Evolutionary conservation across 2,329 filamentous ascomycete species (phyloP), one percentile per base, ranked within the genome.

Genomic region (Fusarium dimerum): DNA sequence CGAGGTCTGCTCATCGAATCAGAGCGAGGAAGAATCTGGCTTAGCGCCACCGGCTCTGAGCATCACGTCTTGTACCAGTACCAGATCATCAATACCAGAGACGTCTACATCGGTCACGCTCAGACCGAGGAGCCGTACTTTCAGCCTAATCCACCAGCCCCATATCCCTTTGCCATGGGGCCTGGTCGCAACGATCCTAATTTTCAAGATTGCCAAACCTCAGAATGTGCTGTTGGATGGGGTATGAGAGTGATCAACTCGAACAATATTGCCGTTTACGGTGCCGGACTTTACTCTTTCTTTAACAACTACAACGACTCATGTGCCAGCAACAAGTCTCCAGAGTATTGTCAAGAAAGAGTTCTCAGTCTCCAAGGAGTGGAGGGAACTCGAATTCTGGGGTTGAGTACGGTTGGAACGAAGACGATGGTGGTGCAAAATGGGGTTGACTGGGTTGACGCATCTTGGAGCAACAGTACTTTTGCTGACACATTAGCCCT

Each of bases 51-150:
- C 1, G 77, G 82, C 0, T 81, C 81, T 1, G 87, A 90, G 71
- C 87, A 90, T 68, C 79, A 79, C 45, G 76, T 80, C 2, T 71
- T 88, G n/a, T 88, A 87, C 66, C 84, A 89, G 67, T 90, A 89
- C 68, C 83, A 89, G 61, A 73, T 89, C 47, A 71, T 76, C 59
- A 74, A 77, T 45, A 84, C 86, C 5, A 75, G 77, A 43, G 79
- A 89, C 62, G 71, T 88, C 48, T 86, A 81, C 67, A 80, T 84
- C 63, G 84, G 83, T 16, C 78, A 84, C 61, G 80, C 85, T 44
- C 87, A 90, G 66, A 85, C 86, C 45, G 87, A 90, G 68, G 85
- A 86, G 5, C 82, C 87, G 1, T 90, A 90, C 71, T 89, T 82
- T 70, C 87, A 90, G 68, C 83, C 85, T 20, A 83, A 80, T 64